Base-by-base conservation (phyloP, 2,329 filamentous ascomycete species). In the Cladosporium sp. region DNA sequence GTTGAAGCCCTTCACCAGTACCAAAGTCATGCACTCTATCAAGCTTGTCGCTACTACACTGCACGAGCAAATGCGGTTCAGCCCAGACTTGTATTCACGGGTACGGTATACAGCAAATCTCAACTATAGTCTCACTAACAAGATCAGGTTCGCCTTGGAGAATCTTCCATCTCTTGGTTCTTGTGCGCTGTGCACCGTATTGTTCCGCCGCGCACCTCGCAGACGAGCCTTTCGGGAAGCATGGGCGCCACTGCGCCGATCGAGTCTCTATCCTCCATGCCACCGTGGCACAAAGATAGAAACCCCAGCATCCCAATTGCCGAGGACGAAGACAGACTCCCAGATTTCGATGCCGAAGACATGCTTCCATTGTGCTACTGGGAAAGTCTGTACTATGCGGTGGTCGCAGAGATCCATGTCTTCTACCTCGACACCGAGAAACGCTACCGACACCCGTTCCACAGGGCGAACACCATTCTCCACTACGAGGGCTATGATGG, bases 371-470 rank as follows among this genome's bases (percentile, higher is more conserved):
- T 56, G 11, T 27, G 44, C 4, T 18, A 44, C 13, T 58, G 56
- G 56, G 56, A 61, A 9, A 44, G 47, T 9, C 27, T 61, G 0
- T 63, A 58, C 43, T 58, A 60, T 36, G 57, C 52, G 4, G 38
- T 60, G 3, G 17, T 49, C 7, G 57, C 57, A 6, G 58, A 61
- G 42, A 55, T 61, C 18, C 50, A 45, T 6, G 20, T 29, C 3
- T 29, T 61, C 4, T 60, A 61, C 36, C 7, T 29, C 1, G 56
- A 54, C 17, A 47, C 61, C 11, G 13, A 54, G 36, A n/a, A 27
- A 3, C 40, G 53, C 18, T 54, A 54, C 34, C 47, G 55, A 27
- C 17, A 42, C 8, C 36, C 48, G 11, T 53, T 54, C 17, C 53
- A 50, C 15, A 41, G 32, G 19, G 56, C 52, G 12, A 30, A 32